Percentiles rank a stretch among this genome's conserved stretches.
Evolutionary conservation across 2,329 filamentous ascomycete genomes (phyloP).

Genomic region (Aspergillus sp.): DNA sequence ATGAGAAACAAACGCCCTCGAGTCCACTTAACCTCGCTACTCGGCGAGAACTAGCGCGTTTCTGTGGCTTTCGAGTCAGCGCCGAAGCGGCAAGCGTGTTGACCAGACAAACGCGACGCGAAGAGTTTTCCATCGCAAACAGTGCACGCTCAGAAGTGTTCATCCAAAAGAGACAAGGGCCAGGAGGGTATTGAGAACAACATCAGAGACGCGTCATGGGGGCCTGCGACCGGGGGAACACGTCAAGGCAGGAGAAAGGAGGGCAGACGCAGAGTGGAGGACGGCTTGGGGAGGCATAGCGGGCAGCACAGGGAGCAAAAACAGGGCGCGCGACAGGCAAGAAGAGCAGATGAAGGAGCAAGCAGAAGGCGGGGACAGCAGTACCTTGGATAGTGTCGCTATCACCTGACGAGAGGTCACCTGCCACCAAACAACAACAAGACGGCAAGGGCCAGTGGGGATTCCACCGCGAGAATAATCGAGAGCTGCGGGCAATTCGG

Average conservation of each 20-base stretch:
- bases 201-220: slow-evolving; percentile 20
- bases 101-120: no score
- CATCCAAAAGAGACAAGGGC: slow-evolving; percentile 1
- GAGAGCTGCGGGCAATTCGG: slow-evolving; percentile 2
- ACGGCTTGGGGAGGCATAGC: no score
- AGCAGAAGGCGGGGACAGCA: slow-evolving; percentile 11
- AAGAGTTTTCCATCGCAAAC: neutral
- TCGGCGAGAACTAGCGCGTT: no score
- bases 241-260: slow-evolving; percentile 10
- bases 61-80: no score
- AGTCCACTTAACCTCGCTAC: no score
- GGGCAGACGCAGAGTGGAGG: no score
- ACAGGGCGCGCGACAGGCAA: slow-evolving; percentile 8
- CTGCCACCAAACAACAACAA: slow-evolving; percentile 32
- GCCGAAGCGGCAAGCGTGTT: no score
- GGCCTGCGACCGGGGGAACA: slow-evolving; percentile 18
- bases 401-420: slow-evolving; percentile 39
- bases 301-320: slow-evolving; percentile 5
- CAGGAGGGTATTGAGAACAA: slow-evolving; percentile 2
- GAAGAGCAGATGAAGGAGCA: slow-evolving; percentile 8
- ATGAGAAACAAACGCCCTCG: no score
- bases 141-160: neutral
- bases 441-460: slow-evolving; percentile 14
- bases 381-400: slow-evolving; percentile 31
- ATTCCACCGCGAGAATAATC: slow-evolving; percentile 9